These are phyloP conservation scores for Eimeria nieschulzi DNA, from an alignment of 169 alveolate species.

Conservation along the genomic window DNA sequence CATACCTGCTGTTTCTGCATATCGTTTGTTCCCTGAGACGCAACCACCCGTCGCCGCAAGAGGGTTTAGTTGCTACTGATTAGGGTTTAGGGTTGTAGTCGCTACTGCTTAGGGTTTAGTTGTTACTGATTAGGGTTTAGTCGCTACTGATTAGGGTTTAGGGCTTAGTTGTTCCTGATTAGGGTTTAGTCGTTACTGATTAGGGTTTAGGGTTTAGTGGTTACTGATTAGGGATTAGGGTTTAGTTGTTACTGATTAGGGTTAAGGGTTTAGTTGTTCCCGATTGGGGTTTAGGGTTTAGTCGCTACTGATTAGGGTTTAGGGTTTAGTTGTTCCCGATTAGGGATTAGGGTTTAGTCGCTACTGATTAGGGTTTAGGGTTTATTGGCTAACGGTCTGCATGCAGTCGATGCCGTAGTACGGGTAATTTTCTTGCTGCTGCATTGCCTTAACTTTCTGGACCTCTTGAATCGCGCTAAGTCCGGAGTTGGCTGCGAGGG, in stretches of 20 bases:
- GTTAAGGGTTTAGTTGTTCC: not conserved
- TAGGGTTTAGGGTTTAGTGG: constrained; percentile 16
- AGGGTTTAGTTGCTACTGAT: not conserved
- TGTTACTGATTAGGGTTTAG: not conserved
- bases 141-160: not conserved
- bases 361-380: not conserved
- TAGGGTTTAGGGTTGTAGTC: not conserved
- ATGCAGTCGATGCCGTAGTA: constrained; percentile 95
- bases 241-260: too few species aligned
- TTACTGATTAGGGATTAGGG: not conserved
- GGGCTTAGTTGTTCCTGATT: too few species aligned
- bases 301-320: not conserved
- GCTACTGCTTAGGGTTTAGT: not conserved
- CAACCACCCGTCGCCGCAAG: not conserved
- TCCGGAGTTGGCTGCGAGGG: constrained; percentile 98
- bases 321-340: not conserved
- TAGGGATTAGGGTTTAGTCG: not conserved
- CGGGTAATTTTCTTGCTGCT: constrained; percentile 87
- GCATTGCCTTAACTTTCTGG: constrained; percentile 92
- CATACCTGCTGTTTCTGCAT: constrained; percentile 93
- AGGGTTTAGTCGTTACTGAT: not conserved
- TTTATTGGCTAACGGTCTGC: constrained; percentile 76
- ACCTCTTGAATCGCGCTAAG: constrained; percentile 89
- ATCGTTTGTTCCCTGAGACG: constrained; percentile 78
- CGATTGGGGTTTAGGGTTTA: constrained; percentile 11